These are phyloP conservation scores for Domatiomyces globalis DNA, from an alignment of 2,329 filamentous ascomycete species.

Conservation along the genomic window DNA sequence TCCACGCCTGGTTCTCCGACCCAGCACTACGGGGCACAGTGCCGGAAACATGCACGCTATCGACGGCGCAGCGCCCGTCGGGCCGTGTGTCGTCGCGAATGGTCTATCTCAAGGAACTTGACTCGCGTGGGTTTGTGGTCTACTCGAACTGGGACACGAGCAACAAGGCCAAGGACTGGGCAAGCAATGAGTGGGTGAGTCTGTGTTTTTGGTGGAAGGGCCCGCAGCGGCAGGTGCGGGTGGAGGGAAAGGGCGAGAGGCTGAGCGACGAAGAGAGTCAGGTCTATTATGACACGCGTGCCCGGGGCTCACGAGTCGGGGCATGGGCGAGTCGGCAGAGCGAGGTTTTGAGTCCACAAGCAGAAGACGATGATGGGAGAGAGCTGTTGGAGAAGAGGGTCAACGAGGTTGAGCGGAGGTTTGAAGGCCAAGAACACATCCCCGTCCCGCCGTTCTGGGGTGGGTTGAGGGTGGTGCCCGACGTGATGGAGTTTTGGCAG, in stretches of 20 bases:
- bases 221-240: slow-evolving; percentile 75
- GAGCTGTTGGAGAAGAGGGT: slow-evolving; percentile 65
- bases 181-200: slow-evolving; percentile 59
- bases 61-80: slow-evolving; percentile 68
- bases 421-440: slow-evolving; percentile 62
- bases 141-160: slow-evolving; percentile 87
- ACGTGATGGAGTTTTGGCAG: slow-evolving; percentile 91
- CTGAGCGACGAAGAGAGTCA: slow-evolving; percentile 57
- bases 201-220: slow-evolving; percentile 85
- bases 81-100: slow-evolving; percentile 73
- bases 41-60: slow-evolving; percentile 77
- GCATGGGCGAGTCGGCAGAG: slow-evolving; percentile 92
- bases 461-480: slow-evolving; percentile 70
- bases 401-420: slow-evolving; percentile 58
- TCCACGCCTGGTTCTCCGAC: slow-evolving; percentile 74
- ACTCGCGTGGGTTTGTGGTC: slow-evolving; percentile 67
- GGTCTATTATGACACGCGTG: slow-evolving; percentile 49
- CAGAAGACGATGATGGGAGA: slow-evolving; percentile 48
- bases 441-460: slow-evolving; percentile 93
- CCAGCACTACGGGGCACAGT: slow-evolving; percentile 54
- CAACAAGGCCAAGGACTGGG: slow-evolving; percentile 51
- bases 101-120: slow-evolving; percentile 93
- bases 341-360: slow-evolving; percentile 44
- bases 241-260: slow-evolving; percentile 63
- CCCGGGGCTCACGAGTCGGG: slow-evolving; percentile 68